Evolutionary conservation across 108 stramenopile species (phyloP), one percentile per base, ranked within the genome.

Genomic region (Cyclotella baltica): DNA sequence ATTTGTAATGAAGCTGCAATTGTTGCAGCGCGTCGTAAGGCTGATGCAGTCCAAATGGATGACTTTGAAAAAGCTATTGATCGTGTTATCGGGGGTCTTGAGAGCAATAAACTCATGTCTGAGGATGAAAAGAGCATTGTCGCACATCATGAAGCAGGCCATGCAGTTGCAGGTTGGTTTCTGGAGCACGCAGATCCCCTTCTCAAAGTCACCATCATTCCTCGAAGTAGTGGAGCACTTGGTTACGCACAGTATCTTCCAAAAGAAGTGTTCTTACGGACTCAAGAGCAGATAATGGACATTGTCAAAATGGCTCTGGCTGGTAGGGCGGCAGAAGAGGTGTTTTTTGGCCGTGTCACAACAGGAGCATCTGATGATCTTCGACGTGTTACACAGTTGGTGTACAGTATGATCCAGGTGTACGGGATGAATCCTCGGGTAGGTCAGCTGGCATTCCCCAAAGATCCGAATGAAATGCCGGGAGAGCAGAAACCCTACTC

Each of bases 1-100:
- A 76, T 99, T 30, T 89, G 98, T 81, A 99, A 99, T 83, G 91
- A 96, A 75, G 99, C 98, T 64, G 99, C 99, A 62, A 95, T 99
- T 62, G 80, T 91, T 72, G 97, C 91, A 64, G 98, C 93, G 33
- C 86, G 89, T 62, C 77, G 56, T 62, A 71, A 59, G 33, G 92
- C 91, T 77, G 65, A 70, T 25, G 90, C 95, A 48, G 90, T 99
- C 62, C 93, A 91, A 69, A 93, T 92, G 90, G 96, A 90, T 65
- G 88, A 97, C 62, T 85, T 99, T 62, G 99, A 99, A 76, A 88
- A 90, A 56, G 98, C 99, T 25, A 91, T 97, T 47, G 99, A 99
- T 77, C 94, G 98, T 73, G 88, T 98, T 57, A 94, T 98, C 82
- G 98, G 98, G 70, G 99, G 99, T 48, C 85, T 98, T 11, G 98